Base-by-base conservation (phyloP, 257 asterid genomes). In the Linderniella brevidens region DNA sequence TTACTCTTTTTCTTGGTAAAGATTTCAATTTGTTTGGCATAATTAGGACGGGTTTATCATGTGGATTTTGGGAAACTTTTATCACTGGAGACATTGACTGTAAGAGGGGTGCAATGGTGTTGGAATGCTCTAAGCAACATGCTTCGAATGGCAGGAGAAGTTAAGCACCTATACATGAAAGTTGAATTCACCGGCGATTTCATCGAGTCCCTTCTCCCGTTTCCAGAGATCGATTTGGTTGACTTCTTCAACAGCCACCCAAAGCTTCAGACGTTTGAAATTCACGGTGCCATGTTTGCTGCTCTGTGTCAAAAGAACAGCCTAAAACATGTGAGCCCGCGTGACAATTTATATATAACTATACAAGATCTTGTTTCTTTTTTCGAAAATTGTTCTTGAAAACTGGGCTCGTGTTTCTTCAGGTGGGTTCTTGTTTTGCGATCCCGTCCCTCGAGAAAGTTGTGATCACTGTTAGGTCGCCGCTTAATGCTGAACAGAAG, bases 261-360 rank as follows among this genome's bases (percentile, higher is more conserved):
- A 17, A 92, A 79, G 82, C 75, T 92, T 41, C 74, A 63, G 47
- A 79, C 73, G 2, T 79, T 90, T 35, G 99, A 82, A 52, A 68
- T 86, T 45, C 96, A 90, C 35, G 99, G 99, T 37, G 99, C 99
- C 48, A 79, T 90, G 93, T 86, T 90, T 63, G 94, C 99, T 47
- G 96, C 96, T 35, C 75, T 92, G 53, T 79, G 95, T 69, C 99
- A 92, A 60, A 79, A 80, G 74, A 79, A 79, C 75, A 92, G 99
- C 74, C 72, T 86, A 44, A 92, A 70, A 74, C 76, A 82, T 58
- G 99, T 86, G 64, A 77, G 95, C 68, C 54, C 51, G 11, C 9
- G 29, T 0, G 13, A 9, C 46, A 44, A 47, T 38, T 55, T 20
- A 19, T 41, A 3, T n/a, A 15, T 48, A 40, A 41, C 17, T 29